Conservation (phyloP, 164 flowering plant genomes). For the Buxus sempervirens region DNA sequence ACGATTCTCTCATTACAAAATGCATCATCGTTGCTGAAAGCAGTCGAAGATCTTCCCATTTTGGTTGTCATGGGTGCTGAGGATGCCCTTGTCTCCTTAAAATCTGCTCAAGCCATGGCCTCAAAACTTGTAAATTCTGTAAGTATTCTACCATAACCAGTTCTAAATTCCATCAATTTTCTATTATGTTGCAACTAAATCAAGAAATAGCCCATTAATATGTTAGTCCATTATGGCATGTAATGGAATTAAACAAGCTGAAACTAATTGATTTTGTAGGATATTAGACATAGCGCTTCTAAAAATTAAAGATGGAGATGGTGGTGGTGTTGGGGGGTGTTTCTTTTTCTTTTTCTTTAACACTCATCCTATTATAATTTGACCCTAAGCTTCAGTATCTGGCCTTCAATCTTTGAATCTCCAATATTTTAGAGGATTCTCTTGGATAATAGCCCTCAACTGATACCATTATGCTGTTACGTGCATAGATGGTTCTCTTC, state of each 20-base stretch:
- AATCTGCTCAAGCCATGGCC: slow-evolving; percentile 77
- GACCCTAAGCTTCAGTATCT: no score
- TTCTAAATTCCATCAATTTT: background rate
- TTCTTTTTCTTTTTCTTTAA: no score
- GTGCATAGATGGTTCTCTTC: no score
- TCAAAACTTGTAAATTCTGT: slow-evolving; percentile 90
- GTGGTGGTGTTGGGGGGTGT: no score
- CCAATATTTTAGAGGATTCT: no score
- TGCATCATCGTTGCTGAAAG: slow-evolving; percentile 53
- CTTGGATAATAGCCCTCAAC: no score
- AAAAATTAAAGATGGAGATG: background rate
- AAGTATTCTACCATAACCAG: slow-evolving; percentile 27
- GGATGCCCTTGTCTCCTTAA: slow-evolving; percentile 73
- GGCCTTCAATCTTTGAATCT: no score
- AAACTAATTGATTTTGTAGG: background rate
- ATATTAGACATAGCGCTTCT: background rate
- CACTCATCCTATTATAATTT: no score
- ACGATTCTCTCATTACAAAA: slow-evolving; percentile 59
- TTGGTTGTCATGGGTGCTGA: slow-evolving; percentile 89
- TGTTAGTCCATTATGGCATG: background rate
- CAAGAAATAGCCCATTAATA: background rate
- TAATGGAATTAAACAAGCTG: background rate
- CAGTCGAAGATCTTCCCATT: slow-evolving; percentile 65
- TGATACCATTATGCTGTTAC: no score
- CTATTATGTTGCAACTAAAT: background rate